Conservation (phyloP, 1,284 basidiomycete genomes). For the Sanghuangporus sanghuang region DNA sequence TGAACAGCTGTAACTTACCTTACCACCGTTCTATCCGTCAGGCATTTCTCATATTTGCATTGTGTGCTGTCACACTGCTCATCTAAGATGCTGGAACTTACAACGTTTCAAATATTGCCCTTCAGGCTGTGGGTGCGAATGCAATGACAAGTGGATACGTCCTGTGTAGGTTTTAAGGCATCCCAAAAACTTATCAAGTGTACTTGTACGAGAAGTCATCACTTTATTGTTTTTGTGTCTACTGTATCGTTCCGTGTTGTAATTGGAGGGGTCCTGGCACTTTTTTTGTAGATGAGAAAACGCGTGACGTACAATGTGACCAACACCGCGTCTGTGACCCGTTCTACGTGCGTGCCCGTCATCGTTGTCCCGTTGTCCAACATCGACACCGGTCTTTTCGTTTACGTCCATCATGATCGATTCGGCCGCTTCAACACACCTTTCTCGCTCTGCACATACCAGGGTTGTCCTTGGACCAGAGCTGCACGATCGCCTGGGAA, state of each 20-base stretch:
- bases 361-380: not conserved
- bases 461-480: slow-evolving; percentile 73
- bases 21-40: slow-evolving; percentile 24
- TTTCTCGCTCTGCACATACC: slow-evolving; percentile 41
- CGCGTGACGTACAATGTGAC: slow-evolving; percentile 12
- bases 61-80: slow-evolving; percentile 60
- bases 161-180: not conserved
- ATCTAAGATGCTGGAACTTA: slow-evolving; percentile 58
- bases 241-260: not conserved
- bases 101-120: slow-evolving; percentile 47
- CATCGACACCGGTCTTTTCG: not conserved
- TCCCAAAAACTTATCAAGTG: not conserved
- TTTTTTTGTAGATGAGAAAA: not conserved
- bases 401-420: not conserved
- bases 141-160: slow-evolving; percentile 22
- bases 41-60: slow-evolving; percentile 69
- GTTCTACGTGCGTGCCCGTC: not conserved
- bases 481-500: slow-evolving; percentile 51
- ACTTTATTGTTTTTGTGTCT: not conserved
- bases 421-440: not conserved
- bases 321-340: not conserved
- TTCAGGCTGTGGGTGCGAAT: slow-evolving; percentile 61
- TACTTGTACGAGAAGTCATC: not conserved
- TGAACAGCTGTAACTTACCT: not conserved
- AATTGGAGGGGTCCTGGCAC: not conserved